Percentiles rank a stretch among this genome's conserved stretches.
These are phyloP conservation scores for Colletotrichum sp. DNA, from an alignment of 2,329 filamentous ascomycete species.

Conservation along the genomic window DNA sequence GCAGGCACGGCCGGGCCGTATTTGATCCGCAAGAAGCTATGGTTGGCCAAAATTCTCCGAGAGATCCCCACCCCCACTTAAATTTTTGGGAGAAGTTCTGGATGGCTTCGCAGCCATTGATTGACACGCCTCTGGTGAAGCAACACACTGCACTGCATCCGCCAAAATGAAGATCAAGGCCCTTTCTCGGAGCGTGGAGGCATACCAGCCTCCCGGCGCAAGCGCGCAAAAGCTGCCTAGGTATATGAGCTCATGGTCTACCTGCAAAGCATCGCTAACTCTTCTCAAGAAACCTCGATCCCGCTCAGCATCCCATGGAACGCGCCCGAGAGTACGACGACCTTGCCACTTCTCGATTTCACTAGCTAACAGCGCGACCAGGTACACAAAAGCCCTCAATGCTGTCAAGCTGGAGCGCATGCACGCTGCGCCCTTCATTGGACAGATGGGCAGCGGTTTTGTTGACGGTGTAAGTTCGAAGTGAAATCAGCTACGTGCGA, in stretches of 20 bases:
- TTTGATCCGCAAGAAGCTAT: neutral
- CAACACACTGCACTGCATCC: neutral
- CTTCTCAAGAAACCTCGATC: constrained; percentile 70
- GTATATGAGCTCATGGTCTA: neutral
- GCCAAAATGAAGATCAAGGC: constrained; percentile 65
- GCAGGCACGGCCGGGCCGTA: constrained; percentile 1
- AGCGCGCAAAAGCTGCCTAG: constrained; percentile 65
- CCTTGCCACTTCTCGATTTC: constrained; percentile 54
- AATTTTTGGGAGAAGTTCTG: constrained; percentile 23
- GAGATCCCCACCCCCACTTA: constrained; percentile 17
- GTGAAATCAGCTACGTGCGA: neutral
- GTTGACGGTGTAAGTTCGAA: constrained; percentile 75
- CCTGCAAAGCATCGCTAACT: neutral
- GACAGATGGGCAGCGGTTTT: constrained; percentile 86
- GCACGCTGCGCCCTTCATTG: constrained; percentile 79
- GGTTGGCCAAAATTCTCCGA: constrained; percentile 21
- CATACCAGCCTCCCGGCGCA: constrained; percentile 70
- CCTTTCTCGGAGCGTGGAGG: constrained; percentile 67
- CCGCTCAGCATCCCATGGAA: constrained; percentile 88
- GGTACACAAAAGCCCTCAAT: constrained; percentile 61
- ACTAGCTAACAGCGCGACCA: neutral
- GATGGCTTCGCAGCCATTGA: neutral
- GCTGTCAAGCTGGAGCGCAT: constrained; percentile 93
- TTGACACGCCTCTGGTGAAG: neutral
- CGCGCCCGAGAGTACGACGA: constrained; percentile 84